Conservation (phyloP, 345 rosid genomes). For the Clausena lansium region DNA sequence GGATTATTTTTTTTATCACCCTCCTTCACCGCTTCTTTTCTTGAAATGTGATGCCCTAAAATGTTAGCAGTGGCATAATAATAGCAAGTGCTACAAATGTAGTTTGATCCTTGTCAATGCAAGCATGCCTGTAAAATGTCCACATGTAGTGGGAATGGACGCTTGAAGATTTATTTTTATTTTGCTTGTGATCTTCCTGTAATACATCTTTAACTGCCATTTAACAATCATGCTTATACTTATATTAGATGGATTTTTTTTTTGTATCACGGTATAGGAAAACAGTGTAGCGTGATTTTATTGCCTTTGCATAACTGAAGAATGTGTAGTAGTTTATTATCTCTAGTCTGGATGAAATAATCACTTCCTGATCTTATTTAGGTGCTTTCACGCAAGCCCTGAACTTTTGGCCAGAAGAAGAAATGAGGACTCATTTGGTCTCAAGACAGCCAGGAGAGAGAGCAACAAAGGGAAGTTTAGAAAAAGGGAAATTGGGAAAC, state of each 20-base stretch:
- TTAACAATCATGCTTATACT: background rate
- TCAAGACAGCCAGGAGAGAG: conserved; percentile 51
- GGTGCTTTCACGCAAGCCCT: conserved; percentile 64
- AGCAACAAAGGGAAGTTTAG: conserved; percentile 53
- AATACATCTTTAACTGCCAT: background rate
- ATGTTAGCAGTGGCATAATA: background rate
- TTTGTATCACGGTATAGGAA: background rate
- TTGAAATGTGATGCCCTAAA: background rate
- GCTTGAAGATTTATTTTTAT: background rate
- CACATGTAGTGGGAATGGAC: background rate
- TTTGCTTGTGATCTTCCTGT: background rate
- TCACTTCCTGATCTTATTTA: conserved; percentile 22
- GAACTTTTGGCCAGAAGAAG: conserved; percentile 45
- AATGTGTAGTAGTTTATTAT: background rate
- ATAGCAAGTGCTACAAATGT: background rate
- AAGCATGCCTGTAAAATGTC: background rate
- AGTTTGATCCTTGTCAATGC: background rate
- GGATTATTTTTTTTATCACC: background rate
- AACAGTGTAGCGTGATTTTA: background rate
- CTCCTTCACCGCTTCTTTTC: background rate
- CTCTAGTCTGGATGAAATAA: background rate
- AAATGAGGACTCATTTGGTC: conserved; percentile 41
- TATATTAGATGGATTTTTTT: background rate
- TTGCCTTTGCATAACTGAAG: conserved; percentile 6
- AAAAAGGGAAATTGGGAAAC: conserved; percentile 43